phyloP scores from a whole-genome alignment of 106 monocot genomes.

The Cymbidium sinense region DNA sequence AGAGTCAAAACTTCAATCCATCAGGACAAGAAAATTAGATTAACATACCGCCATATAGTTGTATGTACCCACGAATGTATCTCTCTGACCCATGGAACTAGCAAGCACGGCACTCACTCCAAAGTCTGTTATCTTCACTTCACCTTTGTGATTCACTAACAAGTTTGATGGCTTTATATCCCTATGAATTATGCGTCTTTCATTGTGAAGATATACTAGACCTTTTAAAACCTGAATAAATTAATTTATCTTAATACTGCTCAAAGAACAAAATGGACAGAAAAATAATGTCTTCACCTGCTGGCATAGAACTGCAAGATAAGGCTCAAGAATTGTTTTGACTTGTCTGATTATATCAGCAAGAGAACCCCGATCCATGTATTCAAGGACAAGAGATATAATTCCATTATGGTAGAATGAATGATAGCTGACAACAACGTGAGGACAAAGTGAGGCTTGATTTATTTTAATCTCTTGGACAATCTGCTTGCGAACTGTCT shows the following conservation, averaged over 20 bases:
- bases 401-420: slow-evolving; percentile 95
- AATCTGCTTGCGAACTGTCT: slow-evolving; percentile 86
- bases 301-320: slow-evolving; percentile 90
- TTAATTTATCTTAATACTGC: slow-evolving; percentile 7
- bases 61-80: slow-evolving; percentile 96
- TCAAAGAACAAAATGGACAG: background rate
- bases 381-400: slow-evolving; percentile 93
- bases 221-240: slow-evolving; percentile 75
- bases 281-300: slow-evolving; percentile 39
- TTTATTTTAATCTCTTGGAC: slow-evolving; percentile 99
- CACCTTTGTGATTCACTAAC: slow-evolving; percentile 77
- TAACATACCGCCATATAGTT: slow-evolving; percentile 85
- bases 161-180: slow-evolving; percentile 91
- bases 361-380: slow-evolving; percentile 95
- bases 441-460: slow-evolving; percentile 67
- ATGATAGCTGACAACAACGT: slow-evolving; percentile 86
- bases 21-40: background rate
- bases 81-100: slow-evolving; percentile 82
- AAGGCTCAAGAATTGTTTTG: slow-evolving; percentile 90
- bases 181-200: slow-evolving; percentile 90
- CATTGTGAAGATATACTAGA: slow-evolving; percentile 83
- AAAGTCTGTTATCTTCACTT: slow-evolving; percentile 91
- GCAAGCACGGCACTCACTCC: slow-evolving; percentile 93
- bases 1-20: background rate
- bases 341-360: slow-evolving; percentile 88